Percentiles rank a stretch among this genome's conserved stretches.
These are phyloP conservation scores for Excoecaria agallocha DNA, from an alignment of 345 rosid genomes.

Conservation along the genomic window DNA sequence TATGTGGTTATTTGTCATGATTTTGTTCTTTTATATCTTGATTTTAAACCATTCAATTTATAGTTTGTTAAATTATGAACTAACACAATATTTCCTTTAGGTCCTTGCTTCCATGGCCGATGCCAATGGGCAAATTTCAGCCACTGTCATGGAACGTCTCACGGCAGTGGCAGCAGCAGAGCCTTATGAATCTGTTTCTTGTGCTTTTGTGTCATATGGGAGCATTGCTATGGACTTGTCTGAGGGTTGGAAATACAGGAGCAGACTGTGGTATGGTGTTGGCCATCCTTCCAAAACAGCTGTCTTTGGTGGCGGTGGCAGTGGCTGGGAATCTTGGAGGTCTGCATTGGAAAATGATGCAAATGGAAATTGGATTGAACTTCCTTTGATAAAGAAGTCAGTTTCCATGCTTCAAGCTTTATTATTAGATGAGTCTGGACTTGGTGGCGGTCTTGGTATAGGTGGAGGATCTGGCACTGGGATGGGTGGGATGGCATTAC, in stretches of 20 bases:
- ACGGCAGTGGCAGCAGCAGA: conserved; percentile 98
- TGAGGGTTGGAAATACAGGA: conserved; percentile 97
- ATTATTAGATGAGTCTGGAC: conserved; percentile 90
- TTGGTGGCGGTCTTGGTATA: conserved; percentile 99
- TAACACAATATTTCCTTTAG: conserved; percentile 40
- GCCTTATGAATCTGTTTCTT: conserved; percentile 94
- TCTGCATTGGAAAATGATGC: conserved; percentile 84
- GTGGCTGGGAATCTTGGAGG: conserved; percentile 88
- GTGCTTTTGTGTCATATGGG: conserved; percentile 98
- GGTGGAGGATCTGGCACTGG: conserved; percentile 99
- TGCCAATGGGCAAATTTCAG: conserved; percentile 89
- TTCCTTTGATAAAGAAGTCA: conserved; percentile 87
- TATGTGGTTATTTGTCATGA: conserved; percentile 6
- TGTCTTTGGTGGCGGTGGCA: conserved; percentile 86
- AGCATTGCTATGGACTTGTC: conserved; percentile 91
- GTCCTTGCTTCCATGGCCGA: conserved; percentile 99
- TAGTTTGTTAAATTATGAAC: conserved; percentile 13
- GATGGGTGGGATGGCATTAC: conserved; percentile 99
- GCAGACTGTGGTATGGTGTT: conserved; percentile 96
- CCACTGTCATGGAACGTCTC: conserved; percentile 87
- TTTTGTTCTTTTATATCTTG: conserved; percentile 16
- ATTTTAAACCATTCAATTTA: background rate
- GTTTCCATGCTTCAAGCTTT: conserved; percentile 97
- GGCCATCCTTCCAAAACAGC: conserved; percentile 65
- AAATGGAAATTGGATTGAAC: conserved; percentile 95